Base-by-base conservation (phyloP, 2,329 filamentous ascomycete genomes). In the Myriosclerotinia curreyana region DNA sequence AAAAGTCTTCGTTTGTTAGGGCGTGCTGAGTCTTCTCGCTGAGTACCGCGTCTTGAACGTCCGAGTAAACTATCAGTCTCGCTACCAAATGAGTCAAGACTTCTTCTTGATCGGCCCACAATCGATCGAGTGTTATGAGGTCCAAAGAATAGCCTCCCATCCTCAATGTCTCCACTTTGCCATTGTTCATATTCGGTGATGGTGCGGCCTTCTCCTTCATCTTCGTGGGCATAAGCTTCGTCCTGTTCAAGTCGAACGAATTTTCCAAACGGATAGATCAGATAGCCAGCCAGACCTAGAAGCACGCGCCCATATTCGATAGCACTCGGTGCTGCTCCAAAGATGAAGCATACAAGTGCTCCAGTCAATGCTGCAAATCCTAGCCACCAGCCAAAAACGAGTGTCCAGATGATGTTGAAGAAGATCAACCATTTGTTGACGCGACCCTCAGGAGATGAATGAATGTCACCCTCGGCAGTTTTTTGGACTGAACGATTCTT, bases 121-220 rank as follows among this genome's bases (percentile, higher is more conserved):
- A 98, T 86, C 8, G 92, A 96, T 61, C 90, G 86, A 70, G 83
- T 87, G 66, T 85, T 68, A 62, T 75, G 79, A 3, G 95, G 95
- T 0, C 95, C 96, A 75, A 99, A 99, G 80, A 99, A 98, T 2
- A 99, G 83, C 42, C 94, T 86, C 3, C 95, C 95, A 75, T 98
- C 92, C 76, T 99, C 95, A 42, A 99, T 84, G 73, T 99, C 95
- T 59, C 95, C 95, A 74, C 87, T 97, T 78, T 99, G 95, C 95
- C 95, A 99, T 77, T 96, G 92, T 76, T 99, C 95, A 75, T 99
- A 99, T 79, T 99, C 95, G 72, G 91, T 96, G 73, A 99, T 97
- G 78, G 93, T 98, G 73, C 95, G 87, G 25, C 95, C 95, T 77
- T 99, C 95, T 49, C 94, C 93, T 73, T 95, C 87, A 72, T 99